A percentile compares a stretch with the other conserved stretches of the same genome.
phyloP scores from a whole-genome alignment of 345 rosid species.

The Aurinia saxatilis region DNA sequence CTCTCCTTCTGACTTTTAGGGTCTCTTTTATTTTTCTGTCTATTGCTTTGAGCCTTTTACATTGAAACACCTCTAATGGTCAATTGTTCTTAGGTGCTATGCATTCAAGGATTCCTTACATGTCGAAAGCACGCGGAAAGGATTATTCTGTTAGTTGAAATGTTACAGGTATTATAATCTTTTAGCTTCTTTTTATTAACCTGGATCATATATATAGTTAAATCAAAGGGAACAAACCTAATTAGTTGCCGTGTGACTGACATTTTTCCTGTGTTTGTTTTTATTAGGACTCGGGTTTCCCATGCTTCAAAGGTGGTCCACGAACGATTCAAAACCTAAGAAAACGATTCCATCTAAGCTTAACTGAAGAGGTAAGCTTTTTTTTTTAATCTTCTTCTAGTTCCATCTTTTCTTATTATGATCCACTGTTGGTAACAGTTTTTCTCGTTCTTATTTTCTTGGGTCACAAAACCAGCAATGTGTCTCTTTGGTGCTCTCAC shows the following conservation, averaged over 20 bases:
- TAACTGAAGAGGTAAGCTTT: slow-evolving; percentile 84
- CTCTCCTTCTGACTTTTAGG: not conserved
- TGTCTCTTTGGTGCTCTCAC: slow-evolving; percentile 94
- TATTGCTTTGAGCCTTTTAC: too few species aligned
- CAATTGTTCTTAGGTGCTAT: slow-evolving; percentile 55
- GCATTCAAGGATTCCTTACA: slow-evolving; percentile 97
- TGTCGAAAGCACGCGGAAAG: slow-evolving; percentile 99
- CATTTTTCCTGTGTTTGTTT: slow-evolving; percentile 13
- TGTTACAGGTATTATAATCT: slow-evolving; percentile 76
- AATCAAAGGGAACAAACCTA: not conserved
- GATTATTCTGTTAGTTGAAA: slow-evolving; percentile 90
- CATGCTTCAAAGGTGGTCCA: slow-evolving; percentile 98
- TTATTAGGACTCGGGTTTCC: slow-evolving; percentile 90
- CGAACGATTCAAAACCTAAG: slow-evolving; percentile 89
- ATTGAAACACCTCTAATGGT: not conserved
- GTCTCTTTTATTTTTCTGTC: too few species aligned
- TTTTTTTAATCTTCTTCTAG: not conserved
- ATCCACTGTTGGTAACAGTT: slow-evolving; percentile 2
- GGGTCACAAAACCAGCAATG: slow-evolving; percentile 64
- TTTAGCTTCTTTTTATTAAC: slow-evolving; percentile 1
- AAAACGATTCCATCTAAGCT: slow-evolving; percentile 87
- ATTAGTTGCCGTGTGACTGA: not conserved
- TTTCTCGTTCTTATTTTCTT: not conserved
- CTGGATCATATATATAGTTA: not conserved
- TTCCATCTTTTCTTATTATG: not conserved